Conservation (phyloP, 2,329 filamentous ascomycete genomes). For the Sporothrix pseudoabietina region DNA sequence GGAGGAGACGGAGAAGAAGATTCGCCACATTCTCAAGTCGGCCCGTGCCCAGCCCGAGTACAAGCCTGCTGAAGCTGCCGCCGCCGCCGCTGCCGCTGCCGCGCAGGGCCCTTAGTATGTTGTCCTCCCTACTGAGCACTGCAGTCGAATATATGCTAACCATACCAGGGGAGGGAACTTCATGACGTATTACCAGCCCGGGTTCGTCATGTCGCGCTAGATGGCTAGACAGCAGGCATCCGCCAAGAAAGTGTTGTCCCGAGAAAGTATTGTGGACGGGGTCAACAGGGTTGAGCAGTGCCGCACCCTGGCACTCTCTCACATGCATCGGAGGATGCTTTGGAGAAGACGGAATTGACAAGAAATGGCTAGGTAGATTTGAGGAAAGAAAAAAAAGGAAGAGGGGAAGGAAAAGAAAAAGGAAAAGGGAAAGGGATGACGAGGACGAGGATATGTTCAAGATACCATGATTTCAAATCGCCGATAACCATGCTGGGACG, state of each 20-base stretch:
- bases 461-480: slow-evolving; percentile 20
- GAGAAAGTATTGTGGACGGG: background rate
- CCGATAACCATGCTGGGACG: background rate
- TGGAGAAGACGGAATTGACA: no score
- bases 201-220: slow-evolving; percentile 6
- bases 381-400: background rate
- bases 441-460: slow-evolving; percentile 4
- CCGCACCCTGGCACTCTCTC: background rate
- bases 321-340: background rate
- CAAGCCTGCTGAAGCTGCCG: slow-evolving; percentile 33
- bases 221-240: background rate
- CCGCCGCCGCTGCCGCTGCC: slow-evolving; percentile 29
- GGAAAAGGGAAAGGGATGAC: background rate
- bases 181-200: background rate
- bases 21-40: slow-evolving; percentile 79
- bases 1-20: slow-evolving; percentile 82
- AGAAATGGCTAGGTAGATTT: background rate
- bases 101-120: slow-evolving; percentile 25
- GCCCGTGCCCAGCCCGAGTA: slow-evolving; percentile 58
- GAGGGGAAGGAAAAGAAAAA: background rate
- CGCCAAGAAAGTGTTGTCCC: no score
- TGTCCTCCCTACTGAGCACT: no score
- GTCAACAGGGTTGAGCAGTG: background rate
- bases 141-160: background rate
- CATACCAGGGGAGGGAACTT: background rate